Conservation (phyloP, 257 asterid species). For the Linderniella brevidens region DNA sequence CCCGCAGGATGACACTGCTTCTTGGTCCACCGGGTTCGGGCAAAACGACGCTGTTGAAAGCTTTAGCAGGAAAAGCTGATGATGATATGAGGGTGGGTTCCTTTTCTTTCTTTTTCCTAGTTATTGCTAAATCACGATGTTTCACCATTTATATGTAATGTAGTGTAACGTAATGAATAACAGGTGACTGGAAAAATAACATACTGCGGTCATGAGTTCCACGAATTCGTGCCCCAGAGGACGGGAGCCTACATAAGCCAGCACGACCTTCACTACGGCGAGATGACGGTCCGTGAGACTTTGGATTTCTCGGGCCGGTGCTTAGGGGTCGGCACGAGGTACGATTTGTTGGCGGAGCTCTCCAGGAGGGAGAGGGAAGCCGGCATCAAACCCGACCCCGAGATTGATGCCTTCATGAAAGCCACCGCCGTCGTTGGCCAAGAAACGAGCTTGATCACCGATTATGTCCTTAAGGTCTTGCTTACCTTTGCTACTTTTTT, state of each 20-base stretch:
- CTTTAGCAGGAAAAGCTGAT: conserved; percentile 68
- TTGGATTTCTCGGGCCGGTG: conserved; percentile 83
- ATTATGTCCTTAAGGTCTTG: conserved; percentile 72
- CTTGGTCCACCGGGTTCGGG: conserved; percentile 96
- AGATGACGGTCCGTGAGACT: conserved; percentile 90
- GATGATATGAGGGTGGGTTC: conserved; percentile 48
- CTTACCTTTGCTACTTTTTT: background rate
- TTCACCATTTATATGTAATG: conserved; percentile 1
- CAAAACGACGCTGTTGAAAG: conserved; percentile 61
- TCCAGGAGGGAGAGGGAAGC: conserved; percentile 28
- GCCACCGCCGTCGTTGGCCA: conserved; percentile 69
- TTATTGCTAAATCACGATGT: background rate
- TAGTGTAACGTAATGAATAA: background rate
- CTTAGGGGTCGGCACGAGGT: conserved; percentile 82
- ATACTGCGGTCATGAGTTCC: conserved; percentile 72
- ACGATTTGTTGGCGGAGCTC: conserved; percentile 37
- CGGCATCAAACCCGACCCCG: conserved; percentile 27
- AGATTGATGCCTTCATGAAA: conserved; percentile 38
- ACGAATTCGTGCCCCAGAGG: conserved; percentile 71
- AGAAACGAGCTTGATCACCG: conserved; percentile 67
- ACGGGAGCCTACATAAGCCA: conserved; percentile 88
- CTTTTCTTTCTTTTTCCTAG: background rate
- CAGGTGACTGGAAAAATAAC: conserved; percentile 64
- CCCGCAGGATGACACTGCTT: conserved; percentile 65
- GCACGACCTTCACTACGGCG: conserved; percentile 81